Base-by-base conservation (phyloP, 2,329 filamentous ascomycete species). In the Epichloe sp. region DNA sequence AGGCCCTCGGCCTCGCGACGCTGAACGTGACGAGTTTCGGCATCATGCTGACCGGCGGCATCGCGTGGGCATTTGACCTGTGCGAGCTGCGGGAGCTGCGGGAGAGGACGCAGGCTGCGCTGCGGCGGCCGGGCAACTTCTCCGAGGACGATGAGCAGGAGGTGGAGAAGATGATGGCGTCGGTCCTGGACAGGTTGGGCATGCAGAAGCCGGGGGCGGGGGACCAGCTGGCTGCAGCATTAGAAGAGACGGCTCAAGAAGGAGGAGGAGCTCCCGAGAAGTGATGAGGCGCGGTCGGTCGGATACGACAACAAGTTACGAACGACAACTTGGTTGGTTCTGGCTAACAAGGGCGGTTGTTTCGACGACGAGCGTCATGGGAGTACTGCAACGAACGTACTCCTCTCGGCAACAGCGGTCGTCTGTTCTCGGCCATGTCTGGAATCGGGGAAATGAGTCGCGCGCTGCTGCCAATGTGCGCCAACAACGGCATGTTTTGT, bases 1-100 rank as follows among this genome's bases (percentile, higher is more conserved):
- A 95, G 67, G 91, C 91, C 0, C 72, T 98, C 21, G 86, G 83
- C 47, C 72, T 96, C 37, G 93, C 91, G 0, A 95, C 90, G 0
- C 76, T 96, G 58, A 95, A 95, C 60, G 87, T 93, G 12, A 62
- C 82, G 35, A 86, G 83, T 59, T 78, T 93, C 47, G 83, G 77
- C 1, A 80, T 95, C 65, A 80, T 94, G 76, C 68, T 77, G 8
- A 75, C 79, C 0, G 93, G 91, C 3, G 88, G 85, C 0, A 66
- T 83, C 11, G 73, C 87, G 55, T 95, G 85, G 76, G 82, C 80
- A 1, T 79, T 93, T 54, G 85, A 96, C 64, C 78, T 97, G 37
- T 81, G 81, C 62, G 75, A 73, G 44, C 49, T 88, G 41, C 78
- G 80, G 4, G 86, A 90, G 60, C 68, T 88, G 63, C 71, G 78